Conservation (phyloP, 225 moss, liverwort and hornwort genomes). For the Climacium dendroides region DNA sequence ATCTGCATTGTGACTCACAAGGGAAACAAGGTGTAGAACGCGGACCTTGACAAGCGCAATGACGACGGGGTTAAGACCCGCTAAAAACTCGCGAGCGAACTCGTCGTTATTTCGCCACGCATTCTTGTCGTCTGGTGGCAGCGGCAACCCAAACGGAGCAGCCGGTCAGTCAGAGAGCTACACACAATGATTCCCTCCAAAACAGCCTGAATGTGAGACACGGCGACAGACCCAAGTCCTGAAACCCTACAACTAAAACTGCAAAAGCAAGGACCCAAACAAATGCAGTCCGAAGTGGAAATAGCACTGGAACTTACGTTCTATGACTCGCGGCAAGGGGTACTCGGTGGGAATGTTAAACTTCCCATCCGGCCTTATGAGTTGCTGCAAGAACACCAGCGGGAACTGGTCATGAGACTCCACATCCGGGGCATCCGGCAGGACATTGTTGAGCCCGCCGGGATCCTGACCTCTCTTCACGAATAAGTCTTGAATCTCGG, state of each 20-base stretch:
- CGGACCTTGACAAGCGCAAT: constrained; percentile 12
- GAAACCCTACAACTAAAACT: neutral
- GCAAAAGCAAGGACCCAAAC: neutral
- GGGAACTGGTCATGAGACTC: neutral
- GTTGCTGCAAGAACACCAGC: constrained; percentile 1
- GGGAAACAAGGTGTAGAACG: neutral
- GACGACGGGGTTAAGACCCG: constrained; percentile 29
- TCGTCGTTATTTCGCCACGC: constrained; percentile 27
- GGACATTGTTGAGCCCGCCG: neutral
- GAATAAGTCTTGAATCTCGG: constrained; percentile 20
- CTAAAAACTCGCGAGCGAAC: constrained; percentile 31
- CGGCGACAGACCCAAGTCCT: neutral
- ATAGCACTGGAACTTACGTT: neutral
- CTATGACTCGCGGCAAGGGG: constrained; percentile 27
- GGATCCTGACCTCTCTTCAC: neutral
- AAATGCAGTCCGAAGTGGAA: neutral
- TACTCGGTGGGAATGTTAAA: neutral
- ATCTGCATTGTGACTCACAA: neutral
- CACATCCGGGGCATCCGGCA: neutral
- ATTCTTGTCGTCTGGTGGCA: constrained; percentile 19
- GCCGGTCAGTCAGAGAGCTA: neutral
- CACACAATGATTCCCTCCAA: neutral
- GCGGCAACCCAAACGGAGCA: neutral
- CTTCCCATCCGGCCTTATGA: constrained; percentile 20
- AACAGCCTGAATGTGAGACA: too few relatives aligned